These are phyloP conservation scores for Ustilago loliicola DNA, from an alignment of 1,284 basidiomycete species.

Conservation along the genomic window DNA sequence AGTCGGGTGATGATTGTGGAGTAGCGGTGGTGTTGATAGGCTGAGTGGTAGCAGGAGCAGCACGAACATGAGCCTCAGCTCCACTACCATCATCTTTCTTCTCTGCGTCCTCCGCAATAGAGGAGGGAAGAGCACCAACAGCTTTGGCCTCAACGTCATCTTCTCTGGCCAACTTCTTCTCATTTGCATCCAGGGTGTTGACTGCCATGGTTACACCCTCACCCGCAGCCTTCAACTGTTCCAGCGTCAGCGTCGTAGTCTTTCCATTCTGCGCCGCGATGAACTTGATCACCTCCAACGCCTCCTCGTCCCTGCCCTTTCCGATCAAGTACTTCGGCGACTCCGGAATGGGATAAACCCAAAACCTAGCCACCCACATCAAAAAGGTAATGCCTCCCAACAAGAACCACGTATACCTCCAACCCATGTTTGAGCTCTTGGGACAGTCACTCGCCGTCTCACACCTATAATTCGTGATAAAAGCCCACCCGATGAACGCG, in stretches of 20 bases:
- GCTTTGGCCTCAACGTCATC: constrained; percentile 37
- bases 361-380: constrained; percentile 68
- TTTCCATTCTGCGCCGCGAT: constrained; percentile 80
- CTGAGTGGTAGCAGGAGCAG: neutral
- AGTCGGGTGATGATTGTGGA: neutral
- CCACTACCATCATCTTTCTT: constrained; percentile 60
- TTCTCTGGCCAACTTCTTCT: constrained; percentile 69
- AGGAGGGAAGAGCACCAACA: neutral
- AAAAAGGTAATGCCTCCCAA: constrained; percentile 59
- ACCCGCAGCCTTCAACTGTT: constrained; percentile 55
- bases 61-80: constrained; percentile 3
- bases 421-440: constrained; percentile 75
- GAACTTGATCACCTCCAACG: constrained; percentile 78
- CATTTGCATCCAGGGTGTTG: constrained; percentile 70
- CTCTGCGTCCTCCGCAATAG: constrained; percentile 73
- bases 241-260: constrained; percentile 52
- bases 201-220: constrained; percentile 46
- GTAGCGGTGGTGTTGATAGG: neutral
- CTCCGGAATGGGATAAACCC: constrained; percentile 74
- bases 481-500: constrained; percentile 67
- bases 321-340: constrained; percentile 80
- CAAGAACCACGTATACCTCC: constrained; percentile 76
- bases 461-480: constrained; percentile 73
- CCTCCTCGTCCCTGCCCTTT: constrained; percentile 79
- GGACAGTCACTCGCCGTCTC: constrained; percentile 71